A percentile compares a stretch with the other conserved stretches of the same genome.
Conservation (phyloP, 2,329 filamentous ascomycete genomes). For the Plectosphaerella sp. region DNA sequence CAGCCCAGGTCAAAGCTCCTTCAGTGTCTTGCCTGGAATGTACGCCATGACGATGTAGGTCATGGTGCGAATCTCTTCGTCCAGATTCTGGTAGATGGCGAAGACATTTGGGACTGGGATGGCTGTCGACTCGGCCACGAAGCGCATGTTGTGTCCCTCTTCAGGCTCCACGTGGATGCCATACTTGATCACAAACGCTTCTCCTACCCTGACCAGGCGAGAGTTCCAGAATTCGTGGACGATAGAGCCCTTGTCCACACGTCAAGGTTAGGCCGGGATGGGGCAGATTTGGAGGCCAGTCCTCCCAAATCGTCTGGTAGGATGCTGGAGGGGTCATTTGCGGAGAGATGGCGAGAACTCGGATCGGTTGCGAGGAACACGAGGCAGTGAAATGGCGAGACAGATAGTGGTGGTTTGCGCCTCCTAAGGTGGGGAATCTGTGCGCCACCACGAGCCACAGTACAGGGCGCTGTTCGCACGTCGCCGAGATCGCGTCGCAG, state of each 20-base stretch:
- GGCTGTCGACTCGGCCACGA: slow-evolving; percentile 16
- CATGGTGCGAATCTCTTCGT: neutral
- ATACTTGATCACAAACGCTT: slow-evolving; percentile 11
- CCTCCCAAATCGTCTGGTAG: neutral
- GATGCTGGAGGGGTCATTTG: neutral
- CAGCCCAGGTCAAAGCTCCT: neutral
- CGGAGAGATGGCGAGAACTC: no score
- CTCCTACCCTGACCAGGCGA: slow-evolving; percentile 10
- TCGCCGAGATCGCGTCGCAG: no score
- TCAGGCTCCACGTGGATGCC: slow-evolving; percentile 14
- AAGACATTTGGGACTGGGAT: slow-evolving; percentile 23
- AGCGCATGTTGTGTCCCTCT: slow-evolving; percentile 27
- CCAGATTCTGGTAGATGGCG: slow-evolving; percentile 16
- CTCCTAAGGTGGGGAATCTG: no score
- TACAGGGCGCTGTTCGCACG: no score
- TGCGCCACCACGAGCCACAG: no score
- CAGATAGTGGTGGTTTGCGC: no score
- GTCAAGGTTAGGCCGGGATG: neutral
- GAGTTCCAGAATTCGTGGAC: neutral
- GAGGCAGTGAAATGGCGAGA: no score
- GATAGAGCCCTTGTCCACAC: neutral
- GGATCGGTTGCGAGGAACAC: no score
- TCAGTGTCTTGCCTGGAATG: neutral
- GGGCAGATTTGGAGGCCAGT: neutral
- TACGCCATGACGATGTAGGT: neutral